Evolutionary conservation across 1,284 basidiomycete species (phyloP).

Genomic region (Cryptococcus maquisensis): DNA sequence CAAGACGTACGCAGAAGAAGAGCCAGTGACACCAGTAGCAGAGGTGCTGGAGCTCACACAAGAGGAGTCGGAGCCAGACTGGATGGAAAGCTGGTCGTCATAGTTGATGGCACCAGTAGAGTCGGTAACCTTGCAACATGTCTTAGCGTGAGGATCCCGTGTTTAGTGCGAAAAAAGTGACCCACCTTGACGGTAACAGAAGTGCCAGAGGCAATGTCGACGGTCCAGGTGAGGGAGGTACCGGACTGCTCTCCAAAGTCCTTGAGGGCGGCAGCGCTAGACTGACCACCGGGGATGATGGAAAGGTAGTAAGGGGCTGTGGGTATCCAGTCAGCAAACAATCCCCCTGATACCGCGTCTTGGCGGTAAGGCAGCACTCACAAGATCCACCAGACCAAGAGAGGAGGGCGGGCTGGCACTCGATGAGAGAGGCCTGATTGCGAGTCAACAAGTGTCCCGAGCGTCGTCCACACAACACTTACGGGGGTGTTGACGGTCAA

Average conservation of each 20-base stretch:
- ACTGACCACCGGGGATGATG: constrained; percentile 66
- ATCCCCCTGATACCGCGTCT: neutral
- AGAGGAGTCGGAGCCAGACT: constrained; percentile 12
- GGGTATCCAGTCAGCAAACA: neutral
- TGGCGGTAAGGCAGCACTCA: neutral
- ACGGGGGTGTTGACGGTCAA: constrained; percentile 61
- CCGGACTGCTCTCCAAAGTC: constrained; percentile 42
- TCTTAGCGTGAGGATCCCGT: no score
- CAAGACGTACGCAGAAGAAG: constrained; percentile 2
- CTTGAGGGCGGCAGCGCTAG: constrained; percentile 55
- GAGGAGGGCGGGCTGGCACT: constrained; percentile 49
- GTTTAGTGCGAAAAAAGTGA: no score
- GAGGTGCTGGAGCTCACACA: constrained; percentile 9
- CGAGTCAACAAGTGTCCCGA: no score
- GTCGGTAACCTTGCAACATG: constrained; percentile 23
- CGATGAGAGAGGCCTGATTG: constrained; percentile 23
- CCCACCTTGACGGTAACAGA: constrained; percentile 28
- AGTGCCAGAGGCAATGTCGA: constrained; percentile 56
- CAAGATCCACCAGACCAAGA: constrained; percentile 57
- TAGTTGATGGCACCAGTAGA: constrained; percentile 34
- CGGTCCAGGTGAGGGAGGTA: constrained; percentile 60
- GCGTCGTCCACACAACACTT: no score
- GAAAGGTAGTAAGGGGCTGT: constrained; percentile 61
- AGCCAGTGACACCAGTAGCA: constrained; percentile 1
- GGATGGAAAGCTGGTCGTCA: constrained; percentile 26